Evolutionary conservation across 176 grass and related monocot species (phyloP).

Genomic region (Elymus sibiricus): DNA sequence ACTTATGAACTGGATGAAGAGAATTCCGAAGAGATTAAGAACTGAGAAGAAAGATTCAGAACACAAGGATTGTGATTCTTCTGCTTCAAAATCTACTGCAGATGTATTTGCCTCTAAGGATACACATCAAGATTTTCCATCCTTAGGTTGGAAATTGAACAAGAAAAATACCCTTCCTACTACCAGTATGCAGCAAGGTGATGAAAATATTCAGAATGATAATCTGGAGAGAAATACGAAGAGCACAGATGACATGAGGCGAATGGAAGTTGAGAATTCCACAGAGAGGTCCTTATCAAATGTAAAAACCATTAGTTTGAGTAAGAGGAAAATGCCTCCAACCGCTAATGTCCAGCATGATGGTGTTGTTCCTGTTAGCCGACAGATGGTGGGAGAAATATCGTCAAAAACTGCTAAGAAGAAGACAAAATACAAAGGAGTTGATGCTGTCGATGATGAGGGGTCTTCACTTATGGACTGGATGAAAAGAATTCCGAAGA

Average conservation of each 20-base stretch:
- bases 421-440: slow-evolving; percentile 37
- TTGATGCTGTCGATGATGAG: slow-evolving; percentile 44
- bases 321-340: slow-evolving; percentile 12
- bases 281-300: slow-evolving; percentile 26
- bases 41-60: slow-evolving; percentile 32
- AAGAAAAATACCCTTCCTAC: slow-evolving; percentile 29
- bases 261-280: slow-evolving; percentile 7
- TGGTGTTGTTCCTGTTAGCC: slow-evolving; percentile 11
- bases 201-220: slow-evolving; percentile 17
- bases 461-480: slow-evolving; percentile 61
- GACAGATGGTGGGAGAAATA: background rate
- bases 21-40: slow-evolving; percentile 43
- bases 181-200: slow-evolving; percentile 12
- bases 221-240: slow-evolving; percentile 13
- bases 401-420: slow-evolving; percentile 13
- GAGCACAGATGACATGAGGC: slow-evolving; percentile 7
- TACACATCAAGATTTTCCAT: slow-evolving; percentile 6
- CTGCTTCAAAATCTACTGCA: slow-evolving; percentile 22
- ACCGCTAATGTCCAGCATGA: background rate
- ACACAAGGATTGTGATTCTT: slow-evolving; percentile 39
- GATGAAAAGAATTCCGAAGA: slow-evolving; percentile 57
- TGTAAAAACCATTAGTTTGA: background rate
- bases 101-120: slow-evolving; percentile 22
- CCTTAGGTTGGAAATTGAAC: slow-evolving; percentile 22
- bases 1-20: slow-evolving; percentile 60